A percentile compares a stretch with the other conserved stretches of the same genome.
phyloP scores from a whole-genome alignment of 2,329 filamentous ascomycete species.

The Xylaria sp. region DNA sequence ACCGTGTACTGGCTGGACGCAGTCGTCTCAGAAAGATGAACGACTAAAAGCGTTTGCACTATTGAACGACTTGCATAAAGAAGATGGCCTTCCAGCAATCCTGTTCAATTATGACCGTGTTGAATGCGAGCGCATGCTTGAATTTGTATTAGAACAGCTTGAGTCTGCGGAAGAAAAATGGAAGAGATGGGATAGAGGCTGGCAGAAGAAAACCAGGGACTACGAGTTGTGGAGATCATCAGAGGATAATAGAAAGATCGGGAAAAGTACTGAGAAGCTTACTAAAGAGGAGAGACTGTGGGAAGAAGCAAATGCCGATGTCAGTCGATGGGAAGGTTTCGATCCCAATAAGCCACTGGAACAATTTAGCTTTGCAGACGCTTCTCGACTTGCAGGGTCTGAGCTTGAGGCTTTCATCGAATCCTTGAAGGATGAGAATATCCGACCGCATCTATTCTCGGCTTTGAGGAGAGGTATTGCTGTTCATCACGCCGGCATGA shows the following conservation, averaged over 20 bases:
- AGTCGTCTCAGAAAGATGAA: neutral
- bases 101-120: conserved; percentile 80
- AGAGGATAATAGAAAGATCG: conserved; percentile 53
- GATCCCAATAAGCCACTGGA: conserved; percentile 56
- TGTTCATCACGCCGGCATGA: conserved; percentile 84
- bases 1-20: neutral
- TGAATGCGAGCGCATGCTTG: conserved; percentile 70
- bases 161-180: conserved; percentile 64
- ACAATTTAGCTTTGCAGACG: conserved; percentile 35
- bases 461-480: conserved; percentile 76
- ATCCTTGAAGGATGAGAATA: conserved; percentile 62
- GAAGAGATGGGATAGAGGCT: conserved; percentile 67
- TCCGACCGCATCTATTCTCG: conserved; percentile 65
- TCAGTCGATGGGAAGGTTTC: conserved; percentile 71
- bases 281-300: conserved; percentile 59
- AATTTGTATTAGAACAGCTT: conserved; percentile 63
- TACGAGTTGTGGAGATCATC: conserved; percentile 68
- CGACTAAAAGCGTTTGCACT: conserved; percentile 57
- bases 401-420: conserved; percentile 68
- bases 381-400: conserved; percentile 56
- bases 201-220: conserved; percentile 68
- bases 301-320: conserved; percentile 66
- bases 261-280: conserved; percentile 51
- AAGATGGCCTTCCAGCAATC: conserved; percentile 76
- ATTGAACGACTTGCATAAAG: conserved; percentile 68